A percentile compares a stretch with the other conserved stretches of the same genome.
These are phyloP conservation scores for Tetrapisispora taiwanensis DNA, from an alignment of 805 yeast species.

Conservation along the genomic window DNA sequence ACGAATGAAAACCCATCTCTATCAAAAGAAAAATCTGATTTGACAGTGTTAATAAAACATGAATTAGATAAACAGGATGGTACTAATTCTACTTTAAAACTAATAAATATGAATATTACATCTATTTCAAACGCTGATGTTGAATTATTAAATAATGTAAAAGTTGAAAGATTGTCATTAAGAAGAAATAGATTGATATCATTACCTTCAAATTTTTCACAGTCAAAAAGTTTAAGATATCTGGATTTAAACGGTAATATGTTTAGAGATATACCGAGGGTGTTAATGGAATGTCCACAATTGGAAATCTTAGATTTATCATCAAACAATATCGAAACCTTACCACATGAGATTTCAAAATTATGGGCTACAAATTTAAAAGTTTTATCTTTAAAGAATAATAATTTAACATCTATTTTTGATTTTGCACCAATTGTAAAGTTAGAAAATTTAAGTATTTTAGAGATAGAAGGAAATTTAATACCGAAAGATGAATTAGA, in stretches of 20 bases:
- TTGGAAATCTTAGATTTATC: constrained; percentile 63
- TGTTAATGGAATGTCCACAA: constrained; percentile 30
- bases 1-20: too few relatives aligned
- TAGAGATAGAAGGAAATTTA: constrained; percentile 51
- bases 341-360: constrained; percentile 37
- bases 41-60: constrained; percentile 38
- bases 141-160: constrained; percentile 23
- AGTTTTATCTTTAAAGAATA: constrained; percentile 52
- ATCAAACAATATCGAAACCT: constrained; percentile 37
- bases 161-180: constrained; percentile 42
- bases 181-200: constrained; percentile 40
- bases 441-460: constrained; percentile 41
- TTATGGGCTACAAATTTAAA: constrained; percentile 37
- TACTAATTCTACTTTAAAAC: constrained; percentile 25
- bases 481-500: constrained; percentile 45
- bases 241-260: constrained; percentile 58
- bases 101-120: constrained; percentile 32
- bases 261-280: constrained; percentile 43
- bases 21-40: not conserved
- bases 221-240: constrained; percentile 40
- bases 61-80: constrained; percentile 32
- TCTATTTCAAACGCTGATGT: constrained; percentile 33
- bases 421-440: constrained; percentile 47
- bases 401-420: constrained; percentile 36
- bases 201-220: constrained; percentile 40